phyloP scores from a whole-genome alignment of 495 filamentous ascomycete genomes.

The Trichocladium uniseriatum region DNA sequence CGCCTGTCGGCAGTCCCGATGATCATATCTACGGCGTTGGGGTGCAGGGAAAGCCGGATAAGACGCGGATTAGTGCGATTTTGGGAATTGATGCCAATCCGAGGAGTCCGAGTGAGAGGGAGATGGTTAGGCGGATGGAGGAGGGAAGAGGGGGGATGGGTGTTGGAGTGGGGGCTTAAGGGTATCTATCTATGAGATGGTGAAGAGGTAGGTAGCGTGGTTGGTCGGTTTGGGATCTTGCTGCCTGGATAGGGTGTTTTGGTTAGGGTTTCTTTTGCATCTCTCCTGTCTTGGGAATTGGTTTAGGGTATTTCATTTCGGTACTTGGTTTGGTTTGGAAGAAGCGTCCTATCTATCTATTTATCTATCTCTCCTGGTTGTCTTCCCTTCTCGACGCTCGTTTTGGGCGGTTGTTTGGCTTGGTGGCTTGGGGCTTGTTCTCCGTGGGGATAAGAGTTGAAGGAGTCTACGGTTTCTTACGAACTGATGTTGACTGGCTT shows the following conservation, averaged over 20 bases:
- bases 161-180: slow-evolving; percentile 20
- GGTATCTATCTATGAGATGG: not conserved
- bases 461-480: too few relatives aligned
- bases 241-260: too few relatives aligned
- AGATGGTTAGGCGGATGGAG: slow-evolving; percentile 43
- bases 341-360: too few relatives aligned
- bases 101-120: slow-evolving; percentile 44
- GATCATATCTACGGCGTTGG: slow-evolving; percentile 26
- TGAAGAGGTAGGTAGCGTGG: not conserved
- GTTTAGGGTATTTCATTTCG: too few relatives aligned
- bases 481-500: not conserved
- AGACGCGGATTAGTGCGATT: slow-evolving; percentile 47
- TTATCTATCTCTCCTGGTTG: not conserved
- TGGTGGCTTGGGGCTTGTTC: not conserved
- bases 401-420: slow-evolving; percentile 5
- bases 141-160: slow-evolving; percentile 28
- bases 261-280: too few relatives aligned
- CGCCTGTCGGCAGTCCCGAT: slow-evolving; percentile 37
- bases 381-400: slow-evolving; percentile 3
- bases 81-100: slow-evolving; percentile 45
- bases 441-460: too few relatives aligned
- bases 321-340: too few relatives aligned
- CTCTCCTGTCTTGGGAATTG: too few relatives aligned
- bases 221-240: slow-evolving; percentile 9
- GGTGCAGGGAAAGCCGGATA: slow-evolving; percentile 30